Percentiles rank a stretch among this genome's conserved stretches.
phyloP scores from a whole-genome alignment of 2,329 filamentous ascomycete species.

The Fusarium kyushuense region DNA sequence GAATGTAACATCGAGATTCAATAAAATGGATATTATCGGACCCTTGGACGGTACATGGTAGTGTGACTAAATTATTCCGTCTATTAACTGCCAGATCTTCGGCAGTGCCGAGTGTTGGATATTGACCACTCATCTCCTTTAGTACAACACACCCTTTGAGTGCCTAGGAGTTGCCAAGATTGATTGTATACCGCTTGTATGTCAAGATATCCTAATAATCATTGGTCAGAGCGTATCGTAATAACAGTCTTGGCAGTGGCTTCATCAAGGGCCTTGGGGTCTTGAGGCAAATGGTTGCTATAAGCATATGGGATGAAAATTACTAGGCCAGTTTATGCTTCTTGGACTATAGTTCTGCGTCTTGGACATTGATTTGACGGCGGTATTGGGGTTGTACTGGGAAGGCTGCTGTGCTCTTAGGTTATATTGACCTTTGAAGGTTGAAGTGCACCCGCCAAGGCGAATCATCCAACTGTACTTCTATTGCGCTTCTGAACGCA shows the following conservation, averaged over 20 bases:
- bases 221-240: not conserved
- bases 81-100: not conserved
- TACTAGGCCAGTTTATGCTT: too few species aligned
- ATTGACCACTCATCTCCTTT: not conserved
- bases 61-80: not conserved
- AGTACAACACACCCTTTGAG: not conserved
- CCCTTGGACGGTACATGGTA: not conserved
- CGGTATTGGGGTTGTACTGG: too few species aligned
- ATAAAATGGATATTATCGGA: not conserved
- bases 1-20: not conserved
- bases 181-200: not conserved
- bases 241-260: constrained; percentile 1
- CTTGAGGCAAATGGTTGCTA: too few species aligned
- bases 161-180: not conserved
- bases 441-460: too few species aligned
- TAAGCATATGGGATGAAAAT: too few species aligned
- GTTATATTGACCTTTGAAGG: too few species aligned
- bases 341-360: too few species aligned
- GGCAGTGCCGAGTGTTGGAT: not conserved
- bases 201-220: not conserved
- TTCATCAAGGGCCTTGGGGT: not conserved
- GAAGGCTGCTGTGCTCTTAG: too few species aligned
- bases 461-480: too few species aligned
- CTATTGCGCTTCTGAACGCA: too few species aligned
- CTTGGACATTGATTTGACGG: too few species aligned